These are phyloP conservation scores for Pseudocercospora macadamiae DNA, from an alignment of 2,329 filamentous ascomycete genomes.

Conservation along the genomic window DNA sequence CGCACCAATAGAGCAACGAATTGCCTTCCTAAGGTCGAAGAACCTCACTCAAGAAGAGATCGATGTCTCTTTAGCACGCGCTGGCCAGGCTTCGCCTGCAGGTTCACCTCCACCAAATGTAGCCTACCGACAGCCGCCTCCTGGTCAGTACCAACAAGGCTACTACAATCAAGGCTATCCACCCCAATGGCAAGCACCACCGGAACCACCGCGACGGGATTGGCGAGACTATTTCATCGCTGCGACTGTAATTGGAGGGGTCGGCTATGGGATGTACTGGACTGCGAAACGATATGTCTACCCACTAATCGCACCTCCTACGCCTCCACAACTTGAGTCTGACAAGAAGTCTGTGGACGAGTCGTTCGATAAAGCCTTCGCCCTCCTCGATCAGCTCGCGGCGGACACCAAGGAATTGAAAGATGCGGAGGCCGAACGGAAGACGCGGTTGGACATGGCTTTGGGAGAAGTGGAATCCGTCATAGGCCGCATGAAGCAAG, in stretches of 20 bases:
- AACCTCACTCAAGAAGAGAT: conserved; percentile 97
- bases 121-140: conserved; percentile 33
- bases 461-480: conserved; percentile 83
- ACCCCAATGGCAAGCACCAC: conserved; percentile 58
- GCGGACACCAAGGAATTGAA: conserved; percentile 90
- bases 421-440: conserved; percentile 79
- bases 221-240: conserved; percentile 99
- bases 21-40: conserved; percentile 93
- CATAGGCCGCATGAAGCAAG: conserved; percentile 77
- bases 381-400: conserved; percentile 85
- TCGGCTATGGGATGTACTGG: conserved; percentile 85
- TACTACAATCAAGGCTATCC: conserved; percentile 23
- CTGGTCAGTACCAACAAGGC: conserved; percentile 43
- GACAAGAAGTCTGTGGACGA: conserved; percentile 93
- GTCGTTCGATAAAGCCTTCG: conserved; percentile 89
- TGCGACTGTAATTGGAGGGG: conserved; percentile 89
- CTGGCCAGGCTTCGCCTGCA: conserved; percentile 58
- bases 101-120: conserved; percentile 47
- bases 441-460: conserved; percentile 78
- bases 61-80: conserved; percentile 77
- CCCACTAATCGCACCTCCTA: conserved; percentile 89
- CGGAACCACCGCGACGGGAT: conserved; percentile 74
- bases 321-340: conserved; percentile 87
- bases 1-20: conserved; percentile 90
- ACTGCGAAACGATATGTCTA: conserved; percentile 92